Evolutionary conservation across 129 eudicot species (phyloP).

Genomic region (Solidago caesia): DNA sequence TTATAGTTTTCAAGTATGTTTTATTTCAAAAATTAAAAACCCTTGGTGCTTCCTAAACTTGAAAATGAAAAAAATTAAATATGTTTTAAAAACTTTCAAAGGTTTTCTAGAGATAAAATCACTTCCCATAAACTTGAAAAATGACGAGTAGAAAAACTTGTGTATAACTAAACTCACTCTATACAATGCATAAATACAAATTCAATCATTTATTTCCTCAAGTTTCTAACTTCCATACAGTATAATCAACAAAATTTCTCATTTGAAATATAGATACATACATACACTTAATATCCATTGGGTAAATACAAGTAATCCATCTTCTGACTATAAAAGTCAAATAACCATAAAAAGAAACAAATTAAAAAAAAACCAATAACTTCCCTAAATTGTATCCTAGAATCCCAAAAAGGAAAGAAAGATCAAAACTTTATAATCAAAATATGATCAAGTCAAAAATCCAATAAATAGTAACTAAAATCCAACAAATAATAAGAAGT

Average conservation of each 20-base stretch:
- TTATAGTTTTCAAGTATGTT: too few relatives aligned
- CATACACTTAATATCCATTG: neutral
- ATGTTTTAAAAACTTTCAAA: too few relatives aligned
- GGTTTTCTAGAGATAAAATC: too few relatives aligned
- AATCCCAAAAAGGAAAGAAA: constrained; percentile 25
- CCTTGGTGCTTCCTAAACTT: too few relatives aligned
- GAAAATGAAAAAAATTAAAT: too few relatives aligned
- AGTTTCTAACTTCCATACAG: neutral
- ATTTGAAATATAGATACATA: constrained; percentile 2
- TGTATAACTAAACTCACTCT: too few relatives aligned
- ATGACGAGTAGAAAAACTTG: too few relatives aligned
- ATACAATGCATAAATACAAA: neutral
- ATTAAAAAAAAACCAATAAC: neutral
- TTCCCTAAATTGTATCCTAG: constrained; percentile 14
- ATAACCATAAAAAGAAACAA: constrained; percentile 25
- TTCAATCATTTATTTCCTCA: constrained; percentile 12
- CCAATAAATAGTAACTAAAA: constrained; percentile 1
- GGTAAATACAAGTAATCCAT: neutral
- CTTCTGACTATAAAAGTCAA: constrained; percentile 17
- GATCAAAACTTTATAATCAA: constrained; percentile 1
- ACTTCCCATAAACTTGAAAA: too few relatives aligned
- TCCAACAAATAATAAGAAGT: neutral
- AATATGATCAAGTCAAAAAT: neutral
- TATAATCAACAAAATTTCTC: neutral
- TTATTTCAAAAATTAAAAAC: too few relatives aligned